Evolutionary conservation across 176 grass and related monocot genomes (phyloP).

Genomic region (Secale cereale): DNA sequence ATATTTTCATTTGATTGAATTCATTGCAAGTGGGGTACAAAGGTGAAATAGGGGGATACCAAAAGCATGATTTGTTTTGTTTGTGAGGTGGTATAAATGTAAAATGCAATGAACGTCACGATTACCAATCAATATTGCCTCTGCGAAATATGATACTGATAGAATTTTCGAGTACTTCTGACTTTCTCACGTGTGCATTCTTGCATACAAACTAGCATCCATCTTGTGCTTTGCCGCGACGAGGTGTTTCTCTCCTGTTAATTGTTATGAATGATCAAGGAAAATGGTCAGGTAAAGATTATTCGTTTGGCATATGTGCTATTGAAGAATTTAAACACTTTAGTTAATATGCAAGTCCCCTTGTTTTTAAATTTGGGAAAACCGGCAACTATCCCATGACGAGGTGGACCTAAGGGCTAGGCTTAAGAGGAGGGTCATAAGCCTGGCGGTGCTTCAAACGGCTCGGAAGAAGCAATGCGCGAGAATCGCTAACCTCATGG

Average conservation of each 20-base stretch:
- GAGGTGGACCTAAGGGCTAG: too few relatives aligned
- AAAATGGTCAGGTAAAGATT: background rate
- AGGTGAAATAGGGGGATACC: slow-evolving; percentile 39
- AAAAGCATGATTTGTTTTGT: slow-evolving; percentile 43
- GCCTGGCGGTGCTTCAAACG: too few relatives aligned
- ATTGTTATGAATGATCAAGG: background rate
- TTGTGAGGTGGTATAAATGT: slow-evolving; percentile 36
- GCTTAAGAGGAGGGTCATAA: too few relatives aligned
- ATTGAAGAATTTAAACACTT: too few relatives aligned
- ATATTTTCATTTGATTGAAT: slow-evolving; percentile 54
- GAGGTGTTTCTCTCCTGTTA: background rate
- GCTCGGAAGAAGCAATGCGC: too few relatives aligned
- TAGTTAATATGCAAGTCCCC: too few relatives aligned
- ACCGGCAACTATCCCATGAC: too few relatives aligned
- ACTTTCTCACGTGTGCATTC: slow-evolving; percentile 5
- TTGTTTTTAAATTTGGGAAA: too few relatives aligned
- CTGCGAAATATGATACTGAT: slow-evolving; percentile 29
- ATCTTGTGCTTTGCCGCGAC: background rate
- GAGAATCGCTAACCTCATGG: too few relatives aligned
- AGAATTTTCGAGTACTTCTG: slow-evolving; percentile 32
- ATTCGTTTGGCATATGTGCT: too few relatives aligned
- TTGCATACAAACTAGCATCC: background rate
- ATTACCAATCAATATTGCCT: slow-evolving; percentile 37
- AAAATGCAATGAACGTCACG: slow-evolving; percentile 36
- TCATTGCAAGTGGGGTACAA: slow-evolving; percentile 45